Conservation (phyloP, 2,329 filamentous ascomycete genomes). For the Diaporthe nobilis region DNA sequence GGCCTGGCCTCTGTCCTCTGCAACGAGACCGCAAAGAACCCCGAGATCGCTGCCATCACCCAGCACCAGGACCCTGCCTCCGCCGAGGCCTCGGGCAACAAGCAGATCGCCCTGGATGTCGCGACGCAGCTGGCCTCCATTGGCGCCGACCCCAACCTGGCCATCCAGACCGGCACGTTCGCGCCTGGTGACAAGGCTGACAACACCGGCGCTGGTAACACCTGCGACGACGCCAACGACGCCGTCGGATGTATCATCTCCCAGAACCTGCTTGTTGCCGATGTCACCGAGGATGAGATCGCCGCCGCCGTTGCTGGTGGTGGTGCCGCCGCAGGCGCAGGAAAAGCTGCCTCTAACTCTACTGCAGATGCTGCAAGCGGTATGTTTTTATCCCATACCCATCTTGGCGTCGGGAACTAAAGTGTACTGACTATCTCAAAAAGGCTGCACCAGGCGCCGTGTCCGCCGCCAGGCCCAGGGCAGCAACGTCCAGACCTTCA, state of each 20-base stretch:
- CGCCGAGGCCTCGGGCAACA: conserved; percentile 70
- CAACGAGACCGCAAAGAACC: conserved; percentile 70
- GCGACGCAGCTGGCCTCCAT: conserved; percentile 72
- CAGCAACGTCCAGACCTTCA: conserved; percentile 62
- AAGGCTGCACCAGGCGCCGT: conserved; percentile 24
- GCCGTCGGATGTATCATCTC: conserved; percentile 69
- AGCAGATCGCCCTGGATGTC: conserved; percentile 70
- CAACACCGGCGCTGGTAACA: conserved; percentile 59
- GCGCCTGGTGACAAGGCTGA: conserved; percentile 61
- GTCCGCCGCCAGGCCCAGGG: conserved; percentile 41
- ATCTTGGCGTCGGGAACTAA: background rate
- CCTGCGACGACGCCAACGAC: conserved; percentile 66
- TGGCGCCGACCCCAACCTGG: conserved; percentile 73
- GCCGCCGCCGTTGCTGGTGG: conserved; percentile 60
- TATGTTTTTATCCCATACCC: background rate
- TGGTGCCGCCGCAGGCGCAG: conserved; percentile 42
- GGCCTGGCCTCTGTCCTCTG: conserved; percentile 71
- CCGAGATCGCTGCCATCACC: conserved; percentile 74
- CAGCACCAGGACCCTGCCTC: conserved; percentile 80
- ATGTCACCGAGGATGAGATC: conserved; percentile 68
- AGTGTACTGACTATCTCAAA: background rate
- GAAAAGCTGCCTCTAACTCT: conserved; percentile 27
- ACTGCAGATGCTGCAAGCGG: conserved; percentile 43
- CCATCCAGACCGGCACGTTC: conserved; percentile 75
- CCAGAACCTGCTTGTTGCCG: conserved; percentile 67